phyloP scores from a whole-genome alignment of 1,139 yeast species.

The Taphrina wiesneri region DNA sequence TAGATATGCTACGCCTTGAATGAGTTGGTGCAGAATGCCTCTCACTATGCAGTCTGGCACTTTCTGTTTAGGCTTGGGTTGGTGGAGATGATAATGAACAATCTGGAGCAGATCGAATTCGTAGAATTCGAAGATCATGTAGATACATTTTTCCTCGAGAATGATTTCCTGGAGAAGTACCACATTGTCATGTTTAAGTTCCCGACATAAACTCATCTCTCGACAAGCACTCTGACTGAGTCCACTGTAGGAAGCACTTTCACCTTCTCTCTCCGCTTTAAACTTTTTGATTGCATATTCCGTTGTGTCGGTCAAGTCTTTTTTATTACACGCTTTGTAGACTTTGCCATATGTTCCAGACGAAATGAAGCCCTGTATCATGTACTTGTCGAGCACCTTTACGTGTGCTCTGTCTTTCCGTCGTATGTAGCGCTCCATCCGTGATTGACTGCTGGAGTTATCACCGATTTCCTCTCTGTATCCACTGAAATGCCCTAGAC shows the following conservation, averaged over 20 bases:
- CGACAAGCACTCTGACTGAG: constrained; percentile 94
- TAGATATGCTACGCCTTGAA: constrained; percentile 84
- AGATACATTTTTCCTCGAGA: constrained; percentile 85
- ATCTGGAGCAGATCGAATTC: constrained; percentile 76
- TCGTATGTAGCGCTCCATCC: constrained; percentile 29
- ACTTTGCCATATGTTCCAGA: constrained; percentile 99
- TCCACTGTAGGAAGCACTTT: constrained; percentile 85
- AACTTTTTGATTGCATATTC: constrained; percentile 84
- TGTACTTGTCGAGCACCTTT: constrained; percentile 77
- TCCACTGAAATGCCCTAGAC: background rate
- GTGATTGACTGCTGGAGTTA: background rate
- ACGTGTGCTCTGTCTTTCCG: constrained; percentile 70
- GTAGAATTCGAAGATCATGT: constrained; percentile 93
- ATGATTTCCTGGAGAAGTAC: constrained; percentile 79
- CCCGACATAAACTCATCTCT: constrained; percentile 85
- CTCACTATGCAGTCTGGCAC: constrained; percentile 71
- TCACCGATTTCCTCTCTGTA: background rate
- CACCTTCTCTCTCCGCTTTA: constrained; percentile 92
- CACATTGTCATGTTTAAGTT: constrained; percentile 74
- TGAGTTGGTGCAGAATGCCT: constrained; percentile 85
- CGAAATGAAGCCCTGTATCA: constrained; percentile 90
- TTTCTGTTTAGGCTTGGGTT: constrained; percentile 94
- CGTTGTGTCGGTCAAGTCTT: constrained; percentile 26
- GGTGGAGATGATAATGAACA: constrained; percentile 43
- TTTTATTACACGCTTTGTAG: constrained; percentile 65